Evolutionary conservation across 805 yeast genomes (phyloP).

Genomic region (Danielia oregonensis): DNA sequence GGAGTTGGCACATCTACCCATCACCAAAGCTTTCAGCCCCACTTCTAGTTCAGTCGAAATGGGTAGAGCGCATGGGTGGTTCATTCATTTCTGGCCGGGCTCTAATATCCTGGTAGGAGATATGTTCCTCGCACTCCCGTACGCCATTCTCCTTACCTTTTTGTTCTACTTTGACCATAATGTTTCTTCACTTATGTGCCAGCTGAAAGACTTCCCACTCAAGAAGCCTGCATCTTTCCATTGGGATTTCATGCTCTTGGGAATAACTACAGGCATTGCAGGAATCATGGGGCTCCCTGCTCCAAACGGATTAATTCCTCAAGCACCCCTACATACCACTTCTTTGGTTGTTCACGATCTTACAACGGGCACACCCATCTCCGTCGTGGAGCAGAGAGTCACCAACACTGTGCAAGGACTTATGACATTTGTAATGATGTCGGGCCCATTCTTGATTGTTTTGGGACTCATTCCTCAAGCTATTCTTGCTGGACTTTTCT

Average conservation of each 20-base stretch:
- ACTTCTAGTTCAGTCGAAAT: constrained; percentile 37
- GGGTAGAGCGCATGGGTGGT: constrained; percentile 62
- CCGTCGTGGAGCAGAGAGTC: constrained; percentile 85
- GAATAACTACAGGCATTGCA: constrained; percentile 80
- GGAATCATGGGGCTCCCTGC: constrained; percentile 92
- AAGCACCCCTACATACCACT: constrained; percentile 90
- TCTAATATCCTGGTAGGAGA: constrained; percentile 60
- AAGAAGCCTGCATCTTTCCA: constrained; percentile 88
- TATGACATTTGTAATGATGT: constrained; percentile 81
- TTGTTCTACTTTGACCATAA: constrained; percentile 94
- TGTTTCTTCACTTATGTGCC: constrained; percentile 90
- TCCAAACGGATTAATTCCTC: constrained; percentile 95
- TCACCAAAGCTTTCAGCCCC: constrained; percentile 70
- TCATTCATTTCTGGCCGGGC: constrained; percentile 67
- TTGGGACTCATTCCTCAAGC: constrained; percentile 88
- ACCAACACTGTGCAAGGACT: constrained; percentile 85
- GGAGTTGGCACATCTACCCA: constrained; percentile 60
- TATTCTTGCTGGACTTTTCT: constrained; percentile 86
- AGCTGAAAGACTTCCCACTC: constrained; percentile 74
- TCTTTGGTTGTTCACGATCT: constrained; percentile 60
- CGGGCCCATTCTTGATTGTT: constrained; percentile 78
- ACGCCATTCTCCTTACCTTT: constrained; percentile 79
- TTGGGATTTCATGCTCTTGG: constrained; percentile 84
- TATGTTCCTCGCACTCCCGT: constrained; percentile 87
- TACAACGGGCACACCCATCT: constrained; percentile 32